These are phyloP conservation scores for Saccharomyces mikatae DNA, from an alignment of 805 yeast species.

Conservation along the genomic window DNA sequence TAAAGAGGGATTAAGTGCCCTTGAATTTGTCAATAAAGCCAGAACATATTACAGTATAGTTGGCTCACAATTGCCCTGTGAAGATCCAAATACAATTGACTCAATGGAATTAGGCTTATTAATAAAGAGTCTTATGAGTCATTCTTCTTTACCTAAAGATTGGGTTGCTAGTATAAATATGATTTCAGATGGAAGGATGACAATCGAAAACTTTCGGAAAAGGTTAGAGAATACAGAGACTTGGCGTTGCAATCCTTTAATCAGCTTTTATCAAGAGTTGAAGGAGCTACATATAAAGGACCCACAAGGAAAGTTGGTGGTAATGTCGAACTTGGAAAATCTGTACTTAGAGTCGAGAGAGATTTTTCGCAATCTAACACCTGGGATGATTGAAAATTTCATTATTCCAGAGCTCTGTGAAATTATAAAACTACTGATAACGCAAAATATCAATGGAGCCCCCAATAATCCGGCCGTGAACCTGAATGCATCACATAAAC, in stretches of 20 bases:
- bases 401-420: conserved; percentile 59
- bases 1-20: conserved; percentile 25
- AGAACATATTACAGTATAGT: conserved; percentile 6
- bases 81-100: conserved; percentile 34
- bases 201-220: conserved; percentile 30
- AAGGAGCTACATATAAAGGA: conserved; percentile 47
- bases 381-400: conserved; percentile 51
- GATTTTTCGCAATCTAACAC: conserved; percentile 30
- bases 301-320: conserved; percentile 44
- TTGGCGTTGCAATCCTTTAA: conserved; percentile 39
- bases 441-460: neutral
- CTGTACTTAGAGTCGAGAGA: conserved; percentile 34
- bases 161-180: conserved; percentile 21
- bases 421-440: conserved; percentile 12
- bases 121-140: conserved; percentile 35
- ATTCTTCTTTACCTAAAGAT: conserved; percentile 32
- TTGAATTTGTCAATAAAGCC: conserved; percentile 6
- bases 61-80: conserved; percentile 9
- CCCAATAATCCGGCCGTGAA: conserved; percentile 10
- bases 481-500: conserved; percentile 26
- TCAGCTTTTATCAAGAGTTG: conserved; percentile 45
- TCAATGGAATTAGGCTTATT: conserved; percentile 19
- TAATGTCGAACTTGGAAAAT: conserved; percentile 20
- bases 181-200: conserved; percentile 15
- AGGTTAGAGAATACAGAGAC: conserved; percentile 26